Conservation (phyloP, 352 stramenopile genomes). For the Phytophthora colocasiae region DNA sequence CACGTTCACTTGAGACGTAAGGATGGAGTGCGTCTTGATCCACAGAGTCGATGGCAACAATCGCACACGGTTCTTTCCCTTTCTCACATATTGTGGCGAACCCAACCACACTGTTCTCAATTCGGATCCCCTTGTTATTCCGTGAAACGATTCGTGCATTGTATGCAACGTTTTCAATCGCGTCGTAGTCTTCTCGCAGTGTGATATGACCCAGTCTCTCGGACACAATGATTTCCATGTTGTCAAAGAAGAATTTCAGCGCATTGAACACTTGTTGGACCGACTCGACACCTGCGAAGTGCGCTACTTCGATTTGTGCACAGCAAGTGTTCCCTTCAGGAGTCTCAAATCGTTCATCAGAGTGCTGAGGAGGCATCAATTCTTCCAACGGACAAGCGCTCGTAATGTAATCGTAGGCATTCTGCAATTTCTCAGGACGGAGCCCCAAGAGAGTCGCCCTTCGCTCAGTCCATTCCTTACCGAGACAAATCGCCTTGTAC, state of each 20-base stretch:
- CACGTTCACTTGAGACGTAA: slow-evolving; percentile 22
- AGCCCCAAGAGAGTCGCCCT: neutral
- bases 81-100: slow-evolving; percentile 15
- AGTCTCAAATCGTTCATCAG: neutral
- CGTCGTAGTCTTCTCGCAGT: slow-evolving; percentile 27
- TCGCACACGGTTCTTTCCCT: slow-evolving; percentile 8
- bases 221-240: slow-evolving; percentile 45
- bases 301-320: neutral
- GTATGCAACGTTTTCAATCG: neutral
- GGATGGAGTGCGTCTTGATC: slow-evolving; percentile 43
- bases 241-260: slow-evolving; percentile 24
- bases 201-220: slow-evolving; percentile 41
- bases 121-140: slow-evolving; percentile 11
- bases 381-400: neutral
- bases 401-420: neutral
- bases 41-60: slow-evolving; percentile 22
- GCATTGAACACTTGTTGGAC: slow-evolving; percentile 31
- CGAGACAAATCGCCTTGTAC: neutral
- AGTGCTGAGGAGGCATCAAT: neutral
- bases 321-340: neutral
- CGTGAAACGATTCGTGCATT: slow-evolving; percentile 9
- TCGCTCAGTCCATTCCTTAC: neutral
- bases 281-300: neutral
- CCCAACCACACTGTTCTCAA: slow-evolving; percentile 24
- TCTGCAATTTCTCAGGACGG: neutral